A percentile compares a stretch with the other conserved stretches of the same genome.
Conservation (phyloP, 768 basidiomycete genomes). For the Leucosporidium yakuticum region DNA sequence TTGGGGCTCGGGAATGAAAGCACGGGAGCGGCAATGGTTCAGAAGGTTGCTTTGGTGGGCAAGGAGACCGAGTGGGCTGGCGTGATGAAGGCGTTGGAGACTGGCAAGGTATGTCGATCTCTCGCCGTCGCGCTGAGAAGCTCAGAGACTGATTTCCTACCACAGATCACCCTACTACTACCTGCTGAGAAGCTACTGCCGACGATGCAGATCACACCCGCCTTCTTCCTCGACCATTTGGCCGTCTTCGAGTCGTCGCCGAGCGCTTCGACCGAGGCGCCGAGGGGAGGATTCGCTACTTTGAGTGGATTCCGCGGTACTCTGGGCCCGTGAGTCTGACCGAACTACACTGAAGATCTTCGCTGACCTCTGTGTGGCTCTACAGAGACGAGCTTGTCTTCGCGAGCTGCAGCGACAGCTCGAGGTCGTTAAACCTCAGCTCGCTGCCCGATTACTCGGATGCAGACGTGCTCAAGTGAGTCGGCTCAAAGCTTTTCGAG, state of each 20-base stretch:
- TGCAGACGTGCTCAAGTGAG: constrained; percentile 46
- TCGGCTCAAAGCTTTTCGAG: background rate
- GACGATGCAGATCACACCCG: constrained; percentile 58
- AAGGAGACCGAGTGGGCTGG: constrained; percentile 61
- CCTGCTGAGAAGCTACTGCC: constrained; percentile 55
- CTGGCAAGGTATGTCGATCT: constrained; percentile 56
- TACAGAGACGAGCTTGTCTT: constrained; percentile 10
- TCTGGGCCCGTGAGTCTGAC: constrained; percentile 53
- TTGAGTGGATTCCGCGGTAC: constrained; percentile 76
- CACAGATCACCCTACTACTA: constrained; percentile 70
- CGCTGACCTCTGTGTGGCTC: background rate
- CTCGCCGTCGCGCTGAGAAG: no score
- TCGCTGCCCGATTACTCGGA: constrained; percentile 49
- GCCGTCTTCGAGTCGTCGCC: constrained; percentile 57
- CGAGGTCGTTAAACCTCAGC: constrained; percentile 39
- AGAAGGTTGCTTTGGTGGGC: constrained; percentile 41
- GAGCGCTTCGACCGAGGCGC: background rate
- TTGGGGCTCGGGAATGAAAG: constrained; percentile 61
- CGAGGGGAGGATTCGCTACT: constrained; percentile 54
- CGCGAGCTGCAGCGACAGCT: constrained; percentile 10
- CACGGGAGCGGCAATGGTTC: constrained; percentile 66
- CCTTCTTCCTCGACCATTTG: constrained; percentile 79
- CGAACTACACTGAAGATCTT: background rate
- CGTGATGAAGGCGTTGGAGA: constrained; percentile 59
- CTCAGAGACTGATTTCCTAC: background rate